Base-by-base conservation (phyloP, 768 basidiomycete genomes). In the Mycena haematopus region DNA sequence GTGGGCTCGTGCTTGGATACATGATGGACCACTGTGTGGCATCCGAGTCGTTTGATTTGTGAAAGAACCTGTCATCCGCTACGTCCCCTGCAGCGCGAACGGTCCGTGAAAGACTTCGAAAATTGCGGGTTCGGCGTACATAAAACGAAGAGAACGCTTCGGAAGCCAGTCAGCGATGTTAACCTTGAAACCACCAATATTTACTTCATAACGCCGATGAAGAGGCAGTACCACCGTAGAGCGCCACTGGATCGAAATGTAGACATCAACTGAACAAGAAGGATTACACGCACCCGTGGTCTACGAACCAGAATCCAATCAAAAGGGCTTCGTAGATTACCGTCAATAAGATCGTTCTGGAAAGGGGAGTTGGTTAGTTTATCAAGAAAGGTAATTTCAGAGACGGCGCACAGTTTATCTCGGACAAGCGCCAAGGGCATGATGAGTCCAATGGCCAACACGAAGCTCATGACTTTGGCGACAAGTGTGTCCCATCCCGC, bases 241-340 rank as follows among this genome's bases (percentile, higher is more conserved):
- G 91, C 90, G 76, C 88, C 87, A 45, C 88, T 95, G 67, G 17
- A 70, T 46, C 4, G 38, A 31, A 45, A 57, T 27, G 35, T 56
- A 38, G 58, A 17, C 14, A 63, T 10, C 35, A 38, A 10, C 17
- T 11, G 9, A 31, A 10, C 36, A 52, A 31, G 10, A 38, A 42
- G 19, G 8, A 25, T n/a, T 22, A 29, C 55, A 81, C 89, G 67
- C 74, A 90, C 93, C 83, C 95, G 74, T 98, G 96, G 71, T 90
- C 93, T 46, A 95, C 87, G 73, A 96, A 97, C 95, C 96, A 97
- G 67, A 98, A 92, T 0, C 93, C 95, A 59, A 98, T 84, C 50
- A 98, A 80, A 24, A 97, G 77, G 10, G 85, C 94, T 74, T 97
- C 95, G 68, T 93, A 96, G 11, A 87, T 73, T 24, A 92, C 68